Evolutionary conservation across 2,329 filamentous ascomycete genomes (phyloP), one percentile per base, ranked within the genome.

Genomic region (Fusarium cyanostomum): DNA sequence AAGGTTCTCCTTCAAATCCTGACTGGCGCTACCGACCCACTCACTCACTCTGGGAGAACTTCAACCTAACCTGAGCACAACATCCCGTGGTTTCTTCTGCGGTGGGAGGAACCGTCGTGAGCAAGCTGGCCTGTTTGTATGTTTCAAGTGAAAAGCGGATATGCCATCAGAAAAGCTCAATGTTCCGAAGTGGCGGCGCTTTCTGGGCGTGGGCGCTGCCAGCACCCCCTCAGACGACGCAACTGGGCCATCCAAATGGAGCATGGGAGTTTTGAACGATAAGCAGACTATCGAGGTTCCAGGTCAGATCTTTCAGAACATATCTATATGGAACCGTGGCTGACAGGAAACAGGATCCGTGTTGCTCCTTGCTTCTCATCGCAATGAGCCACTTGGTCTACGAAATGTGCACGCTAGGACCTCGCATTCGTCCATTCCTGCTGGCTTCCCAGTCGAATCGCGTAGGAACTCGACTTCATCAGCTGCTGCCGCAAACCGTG

Each of bases 221-320:
- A 37, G 24, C 35, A 30, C 58, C 48, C 21, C 16, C 33, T 56
- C 56, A 26, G 56, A 62, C 30, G 59, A 57, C 37, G 39, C 49
- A 12, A 50, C 55, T 13, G 62, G 59, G 8, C 71, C 67, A 24
- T 72, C 80, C 7, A 82, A 73, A 76, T 88, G 85, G 86, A 84
- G 80, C 44, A 80, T 96, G 79, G 93, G 94, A n/a, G 91, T 97
- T 24, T 76, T 97, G 63, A 94, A 92, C 71, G 92, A 95, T 69
- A 86, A 80, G 43, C 76, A 89, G 55, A 97, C 93, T 0, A 90
- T 95, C 62, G 91, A 96, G 77, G 93, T 97, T 11, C 94, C 94
- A 66, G 92, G 92, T 93, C 79, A 63, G 84, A 21, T 48, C 15
- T 18, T 16, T 5, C 26, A 18, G 13, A 43, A 18, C 13, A 11